Conservation (phyloP, 1,139 yeast genomes). For the Ashbya aceris region DNA sequence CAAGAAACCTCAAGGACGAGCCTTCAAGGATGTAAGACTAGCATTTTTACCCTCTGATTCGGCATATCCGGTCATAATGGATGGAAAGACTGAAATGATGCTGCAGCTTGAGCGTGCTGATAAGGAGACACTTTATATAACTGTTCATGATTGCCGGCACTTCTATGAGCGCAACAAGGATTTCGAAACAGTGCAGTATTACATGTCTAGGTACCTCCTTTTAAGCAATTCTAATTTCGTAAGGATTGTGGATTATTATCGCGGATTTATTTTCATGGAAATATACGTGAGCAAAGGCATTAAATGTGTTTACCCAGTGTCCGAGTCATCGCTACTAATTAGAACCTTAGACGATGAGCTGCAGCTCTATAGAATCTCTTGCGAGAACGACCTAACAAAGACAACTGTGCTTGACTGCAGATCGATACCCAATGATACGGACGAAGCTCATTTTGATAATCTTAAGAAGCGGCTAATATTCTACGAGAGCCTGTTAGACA, state of each 20-base stretch:
- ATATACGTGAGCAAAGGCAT: conserved; percentile 19
- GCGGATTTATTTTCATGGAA: conserved; percentile 23
- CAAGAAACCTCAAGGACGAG: conserved; percentile 2
- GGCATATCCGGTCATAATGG: conserved; percentile 13
- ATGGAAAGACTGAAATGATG: conserved; percentile 18
- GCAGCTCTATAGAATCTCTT: conserved; percentile 17
- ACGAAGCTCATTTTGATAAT: conserved; percentile 15
- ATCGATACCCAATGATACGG: conserved; percentile 15
- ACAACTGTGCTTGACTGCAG: conserved; percentile 10
- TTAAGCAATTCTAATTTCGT: conserved; percentile 12
- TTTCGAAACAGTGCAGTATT: conserved; percentile 13
- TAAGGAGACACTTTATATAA: conserved; percentile 9
- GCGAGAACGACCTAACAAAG: conserved; percentile 17
- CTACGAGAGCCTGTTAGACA: conserved; percentile 19
- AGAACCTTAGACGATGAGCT: conserved; percentile 18
- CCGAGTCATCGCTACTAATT: conserved; percentile 16
- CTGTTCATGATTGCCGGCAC: conserved; percentile 12
- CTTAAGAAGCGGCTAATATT: conserved; percentile 23
- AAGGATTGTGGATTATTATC: conserved; percentile 20
- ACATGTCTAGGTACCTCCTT: conserved; percentile 18
- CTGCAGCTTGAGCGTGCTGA: conserved; percentile 11
- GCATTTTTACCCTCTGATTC: conserved; percentile 11
- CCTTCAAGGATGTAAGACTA: conserved; percentile 8
- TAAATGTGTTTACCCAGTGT: conserved; percentile 12
- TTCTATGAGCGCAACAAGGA: conserved; percentile 17